Evolutionary conservation across 345 rosid genomes (phyloP), one percentile per base, ranked within the genome.

Genomic region (Melastoma malabathricum): DNA sequence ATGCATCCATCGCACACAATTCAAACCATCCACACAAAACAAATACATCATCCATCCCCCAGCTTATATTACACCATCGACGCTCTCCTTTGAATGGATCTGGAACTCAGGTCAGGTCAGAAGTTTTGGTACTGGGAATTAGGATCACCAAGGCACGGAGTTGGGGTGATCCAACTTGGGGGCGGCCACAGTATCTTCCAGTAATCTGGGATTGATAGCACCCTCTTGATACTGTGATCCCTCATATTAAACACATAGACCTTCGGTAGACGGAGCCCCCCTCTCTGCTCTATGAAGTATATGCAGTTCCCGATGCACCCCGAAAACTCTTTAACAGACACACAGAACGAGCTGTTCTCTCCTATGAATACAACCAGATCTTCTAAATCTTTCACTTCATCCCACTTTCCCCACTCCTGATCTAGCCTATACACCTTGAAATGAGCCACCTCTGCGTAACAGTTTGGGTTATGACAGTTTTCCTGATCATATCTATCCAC

Each of bases 401-500:
- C 78, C 78, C 78, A 75, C 46, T 44, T 58, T 19, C 59, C 60
- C 58, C 38, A 46, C 15, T 72, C 73, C 50, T 46, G 59, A 41
- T 76, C 62, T 22, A 76, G 61, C 66, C 64, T 73, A 22, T 64
- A 67, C 13, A 69, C 71, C 54, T 51, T 72, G 9, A 76, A 67
- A 23, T 59, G 47, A n/a, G 15, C 55, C 15, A 31, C 50, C 41
- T 49, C 58, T 0, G 15, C 27, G 12, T 19, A 3, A 0, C 41
- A 22, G 5, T 15, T 6, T 1, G 7, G 17, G 13, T n/a, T 23
- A 9, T 43, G 13, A 23, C 31, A 27, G 31, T 27, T 27, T 27
- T 27, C 31, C 4, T 3, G 31, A 27, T 27, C 1, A 14, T 63
- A 64, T 13, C 29, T 38, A 34, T 59, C 59, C 39, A 70, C 46